Evolutionary conservation across 2,329 filamentous ascomycete species (phyloP).

Genomic region (Lecanoromycetidae sp.): DNA sequence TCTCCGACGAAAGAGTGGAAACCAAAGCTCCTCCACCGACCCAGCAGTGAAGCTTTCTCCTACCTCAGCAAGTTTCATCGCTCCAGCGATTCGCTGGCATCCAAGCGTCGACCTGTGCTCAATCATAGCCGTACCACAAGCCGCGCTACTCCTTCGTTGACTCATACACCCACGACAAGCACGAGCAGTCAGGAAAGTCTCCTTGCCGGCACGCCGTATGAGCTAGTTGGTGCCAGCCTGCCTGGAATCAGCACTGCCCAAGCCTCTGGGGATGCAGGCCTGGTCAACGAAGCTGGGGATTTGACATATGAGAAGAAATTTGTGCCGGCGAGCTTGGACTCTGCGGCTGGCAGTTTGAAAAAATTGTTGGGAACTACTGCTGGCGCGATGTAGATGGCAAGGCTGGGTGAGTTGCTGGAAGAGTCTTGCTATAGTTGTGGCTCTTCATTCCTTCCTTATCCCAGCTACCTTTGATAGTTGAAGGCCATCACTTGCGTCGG

Average conservation of each 20-base stretch:
- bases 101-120: constrained; percentile 14
- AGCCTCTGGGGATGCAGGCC: not conserved
- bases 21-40: constrained; percentile 15
- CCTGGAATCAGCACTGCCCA: constrained; percentile 6
- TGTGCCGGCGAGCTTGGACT: constrained; percentile 1
- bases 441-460: constrained; percentile 5
- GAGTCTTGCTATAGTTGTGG: not conserved
- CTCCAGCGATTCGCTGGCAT: constrained; percentile 13
- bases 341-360: constrained; percentile 16
- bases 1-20: constrained; percentile 28
- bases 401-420: constrained; percentile 9
- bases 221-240: constrained; percentile 13
- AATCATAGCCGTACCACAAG: not conserved
- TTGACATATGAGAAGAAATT: constrained; percentile 14
- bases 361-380: constrained; percentile 8
- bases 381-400: not conserved
- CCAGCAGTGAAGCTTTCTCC: constrained; percentile 31
- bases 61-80: constrained; percentile 35
- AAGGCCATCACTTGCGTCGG: too few relatives aligned
- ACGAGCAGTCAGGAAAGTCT: constrained; percentile 9
- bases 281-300: constrained; percentile 1
- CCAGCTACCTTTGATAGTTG: not conserved
- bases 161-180: constrained; percentile 15
- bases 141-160: constrained; percentile 11
- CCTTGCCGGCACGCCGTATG: constrained; percentile 12